Percentiles rank a stretch among this genome's conserved stretches.
Evolutionary conservation across 2,329 filamentous ascomycete genomes (phyloP).

Genomic region (Botryosphaeria dothidea): DNA sequence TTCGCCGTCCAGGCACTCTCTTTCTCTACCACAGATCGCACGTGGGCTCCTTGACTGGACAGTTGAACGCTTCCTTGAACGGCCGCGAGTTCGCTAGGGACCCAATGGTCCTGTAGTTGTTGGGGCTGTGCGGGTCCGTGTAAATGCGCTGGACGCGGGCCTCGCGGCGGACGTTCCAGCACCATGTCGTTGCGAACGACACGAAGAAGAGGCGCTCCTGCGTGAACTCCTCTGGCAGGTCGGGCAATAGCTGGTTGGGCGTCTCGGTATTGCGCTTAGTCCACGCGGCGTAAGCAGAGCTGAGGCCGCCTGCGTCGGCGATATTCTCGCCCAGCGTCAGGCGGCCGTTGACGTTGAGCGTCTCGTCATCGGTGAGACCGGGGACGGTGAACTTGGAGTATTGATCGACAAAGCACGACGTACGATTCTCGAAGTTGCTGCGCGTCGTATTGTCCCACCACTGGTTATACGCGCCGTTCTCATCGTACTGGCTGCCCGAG

Average conservation of each 20-base stretch:
- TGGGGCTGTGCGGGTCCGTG: conserved; percentile 66
- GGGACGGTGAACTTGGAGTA: conserved; percentile 63
- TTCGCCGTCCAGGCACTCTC: no score
- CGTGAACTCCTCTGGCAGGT: conserved; percentile 47
- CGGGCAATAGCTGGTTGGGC: conserved; percentile 39
- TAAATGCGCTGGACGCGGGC: conserved; percentile 59
- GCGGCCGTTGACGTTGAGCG: conserved; percentile 62
- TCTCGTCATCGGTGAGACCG: conserved; percentile 55
- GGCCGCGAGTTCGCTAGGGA: conserved; percentile 68
- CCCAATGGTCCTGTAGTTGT: conserved; percentile 58
- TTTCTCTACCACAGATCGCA: conserved; percentile 67
- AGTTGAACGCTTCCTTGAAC: conserved; percentile 69
- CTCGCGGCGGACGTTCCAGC: conserved; percentile 63
- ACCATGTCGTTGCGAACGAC: conserved; percentile 66
- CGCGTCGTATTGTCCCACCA: conserved; percentile 69
- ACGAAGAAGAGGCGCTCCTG: conserved; percentile 72
- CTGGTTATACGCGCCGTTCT: conserved; percentile 63
- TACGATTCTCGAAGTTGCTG: conserved; percentile 57
- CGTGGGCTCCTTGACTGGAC: conserved; percentile 63
- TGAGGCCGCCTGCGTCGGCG: conserved; percentile 69
- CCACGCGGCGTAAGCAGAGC: conserved; percentile 66
- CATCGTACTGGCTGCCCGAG: conserved; percentile 64
- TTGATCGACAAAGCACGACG: conserved; percentile 69
- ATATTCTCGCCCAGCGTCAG: conserved; percentile 71
- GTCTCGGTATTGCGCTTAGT: conserved; percentile 56